phyloP scores from a whole-genome alignment of 2,329 filamentous ascomycete genomes.

The Fusarium stilboides region DNA sequence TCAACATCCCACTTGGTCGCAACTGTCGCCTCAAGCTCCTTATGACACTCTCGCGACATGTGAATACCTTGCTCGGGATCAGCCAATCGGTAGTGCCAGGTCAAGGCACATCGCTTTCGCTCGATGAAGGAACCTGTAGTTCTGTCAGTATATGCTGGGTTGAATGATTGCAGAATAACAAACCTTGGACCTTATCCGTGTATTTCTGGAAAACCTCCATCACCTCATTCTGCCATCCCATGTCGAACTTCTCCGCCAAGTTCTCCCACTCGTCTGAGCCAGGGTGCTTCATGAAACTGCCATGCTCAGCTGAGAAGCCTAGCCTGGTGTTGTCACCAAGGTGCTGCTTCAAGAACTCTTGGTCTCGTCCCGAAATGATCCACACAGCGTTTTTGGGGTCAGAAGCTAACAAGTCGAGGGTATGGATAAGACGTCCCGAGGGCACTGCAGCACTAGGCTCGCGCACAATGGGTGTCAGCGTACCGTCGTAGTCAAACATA shows the following conservation, averaged over 20 bases:
- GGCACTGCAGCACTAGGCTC: constrained; percentile 92
- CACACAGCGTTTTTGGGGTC: constrained; percentile 92
- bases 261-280: constrained; percentile 87
- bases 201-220: constrained; percentile 88
- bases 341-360: constrained; percentile 90
- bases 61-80: constrained; percentile 88
- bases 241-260: constrained; percentile 86
- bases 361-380: constrained; percentile 97
- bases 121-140: constrained; percentile 89
- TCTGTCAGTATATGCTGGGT: constrained; percentile 15
- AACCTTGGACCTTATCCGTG: constrained; percentile 87
- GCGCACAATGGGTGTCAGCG: constrained; percentile 93
- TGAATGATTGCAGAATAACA: constrained; percentile 48
- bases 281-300: constrained; percentile 92
- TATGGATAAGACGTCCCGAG: constrained; percentile 84
- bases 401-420: constrained; percentile 82
- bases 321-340: constrained; percentile 91
- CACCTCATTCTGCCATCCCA: constrained; percentile 93
- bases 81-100: constrained; percentile 96
- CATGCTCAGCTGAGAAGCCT: constrained; percentile 97
- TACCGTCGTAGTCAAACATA: constrained; percentile 99
- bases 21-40: constrained; percentile 83
- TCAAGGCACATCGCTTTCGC: constrained; percentile 92
- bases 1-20: constrained; percentile 89
- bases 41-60: constrained; percentile 85